A percentile compares a stretch with the other conserved stretches of the same genome.
phyloP scores from a whole-genome alignment of 1,284 basidiomycete genomes.

The Kalmanozyma brasiliensis region DNA sequence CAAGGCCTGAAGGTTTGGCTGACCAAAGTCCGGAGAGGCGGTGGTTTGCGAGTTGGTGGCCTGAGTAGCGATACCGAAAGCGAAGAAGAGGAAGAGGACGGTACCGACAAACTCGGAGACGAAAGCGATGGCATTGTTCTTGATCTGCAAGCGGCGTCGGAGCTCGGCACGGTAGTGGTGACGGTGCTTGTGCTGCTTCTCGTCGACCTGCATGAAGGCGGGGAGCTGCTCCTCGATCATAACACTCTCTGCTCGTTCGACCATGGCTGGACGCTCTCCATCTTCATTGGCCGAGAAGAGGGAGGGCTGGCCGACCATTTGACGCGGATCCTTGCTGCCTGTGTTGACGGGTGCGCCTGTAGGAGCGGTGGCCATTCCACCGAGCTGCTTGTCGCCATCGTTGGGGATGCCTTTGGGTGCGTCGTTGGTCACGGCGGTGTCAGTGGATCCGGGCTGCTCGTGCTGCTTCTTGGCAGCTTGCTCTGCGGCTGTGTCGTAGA shows the following conservation, averaged over 20 bases:
- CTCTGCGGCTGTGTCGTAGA: conserved; percentile 14
- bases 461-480: background rate
- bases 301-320: conserved; percentile 36
- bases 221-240: conserved; percentile 45
- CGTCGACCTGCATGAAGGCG: conserved; percentile 46
- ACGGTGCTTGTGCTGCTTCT: conserved; percentile 43
- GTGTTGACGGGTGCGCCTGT: conserved; percentile 38
- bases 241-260: conserved; percentile 35
- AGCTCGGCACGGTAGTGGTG: conserved; percentile 46
- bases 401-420: background rate
- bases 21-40: no score
- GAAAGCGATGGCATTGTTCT: conserved; percentile 72
- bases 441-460: background rate
- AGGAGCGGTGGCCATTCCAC: conserved; percentile 30
- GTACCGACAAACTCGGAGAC: conserved; percentile 71
- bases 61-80: conserved; percentile 55
- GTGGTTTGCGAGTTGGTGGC: conserved; percentile 29
- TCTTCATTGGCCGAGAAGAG: conserved; percentile 22
- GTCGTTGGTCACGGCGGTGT: conserved; percentile 17
- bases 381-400: conserved; percentile 16
- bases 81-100: conserved; percentile 66
- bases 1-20: no score
- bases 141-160: conserved; percentile 67
- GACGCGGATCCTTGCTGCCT: conserved; percentile 18
- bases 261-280: conserved; percentile 11